A percentile compares a stretch with the other conserved stretches of the same genome.
Evolutionary conservation across 192 early-diverging fungal species (phyloP).

Genomic region (Coemansia erecta): DNA sequence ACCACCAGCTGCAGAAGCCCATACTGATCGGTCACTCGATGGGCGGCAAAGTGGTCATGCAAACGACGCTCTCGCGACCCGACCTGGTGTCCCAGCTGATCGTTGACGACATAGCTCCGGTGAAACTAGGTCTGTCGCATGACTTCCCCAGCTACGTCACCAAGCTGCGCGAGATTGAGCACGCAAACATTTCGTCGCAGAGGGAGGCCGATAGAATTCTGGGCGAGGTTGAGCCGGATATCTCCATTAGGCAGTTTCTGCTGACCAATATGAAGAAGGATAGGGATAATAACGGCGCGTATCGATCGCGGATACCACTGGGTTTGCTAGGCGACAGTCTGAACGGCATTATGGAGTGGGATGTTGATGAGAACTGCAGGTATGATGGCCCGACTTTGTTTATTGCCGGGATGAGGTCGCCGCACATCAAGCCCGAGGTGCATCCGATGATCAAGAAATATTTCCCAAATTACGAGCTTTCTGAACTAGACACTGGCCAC

Average conservation of each 20-base stretch:
- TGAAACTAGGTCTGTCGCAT: constrained; percentile 44
- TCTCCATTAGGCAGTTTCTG: constrained; percentile 74
- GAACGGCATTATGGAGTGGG: constrained; percentile 54
- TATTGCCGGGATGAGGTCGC: constrained; percentile 70
- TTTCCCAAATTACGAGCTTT: constrained; percentile 72
- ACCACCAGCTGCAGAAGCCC: constrained; percentile 55
- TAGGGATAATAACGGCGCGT: constrained; percentile 25
- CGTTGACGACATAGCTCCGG: constrained; percentile 72
- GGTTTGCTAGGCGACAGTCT: constrained; percentile 62
- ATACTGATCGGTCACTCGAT: constrained; percentile 89
- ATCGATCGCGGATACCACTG: constrained; percentile 74
- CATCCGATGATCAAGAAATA: constrained; percentile 58
- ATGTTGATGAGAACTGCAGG: constrained; percentile 25
- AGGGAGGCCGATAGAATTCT: constrained; percentile 63
- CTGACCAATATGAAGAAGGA: constrained; percentile 84
- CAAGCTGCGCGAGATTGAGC: constrained; percentile 61
- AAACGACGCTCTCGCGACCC: constrained; percentile 57
- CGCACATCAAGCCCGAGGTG: constrained; percentile 62
- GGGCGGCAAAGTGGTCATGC: constrained; percentile 81
- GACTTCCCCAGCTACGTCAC: constrained; percentile 61
- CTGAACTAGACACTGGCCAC: constrained; percentile 79
- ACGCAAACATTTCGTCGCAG: constrained; percentile 49
- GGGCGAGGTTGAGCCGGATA: constrained; percentile 50
- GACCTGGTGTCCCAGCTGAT: constrained; percentile 58
- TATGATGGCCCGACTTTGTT: constrained; percentile 75